Evolutionary conservation across 805 yeast genomes (phyloP).

Genomic region (Yarrowia phangngaensis): DNA sequence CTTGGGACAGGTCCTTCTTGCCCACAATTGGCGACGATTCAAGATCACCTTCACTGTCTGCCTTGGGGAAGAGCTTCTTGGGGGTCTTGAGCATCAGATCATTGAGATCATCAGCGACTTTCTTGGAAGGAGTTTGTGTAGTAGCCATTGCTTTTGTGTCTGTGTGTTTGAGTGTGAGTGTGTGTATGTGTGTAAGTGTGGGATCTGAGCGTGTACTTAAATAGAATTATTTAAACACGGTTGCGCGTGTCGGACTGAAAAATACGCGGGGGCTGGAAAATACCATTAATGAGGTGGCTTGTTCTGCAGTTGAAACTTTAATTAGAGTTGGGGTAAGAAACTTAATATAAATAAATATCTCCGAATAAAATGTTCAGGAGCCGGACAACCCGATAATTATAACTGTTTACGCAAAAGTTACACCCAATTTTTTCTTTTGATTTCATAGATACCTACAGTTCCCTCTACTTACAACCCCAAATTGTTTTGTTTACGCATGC

Average conservation of each 20-base stretch:
- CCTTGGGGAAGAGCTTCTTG: constrained; percentile 46
- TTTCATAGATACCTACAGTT: not conserved
- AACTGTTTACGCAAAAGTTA: no score
- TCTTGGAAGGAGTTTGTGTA: constrained; percentile 64
- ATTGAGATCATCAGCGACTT: constrained; percentile 54
- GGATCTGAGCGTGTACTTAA: constrained; percentile 8
- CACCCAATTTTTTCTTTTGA: no score
- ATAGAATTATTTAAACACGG: constrained; percentile 10
- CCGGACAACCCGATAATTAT: no score
- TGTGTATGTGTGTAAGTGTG: not conserved
- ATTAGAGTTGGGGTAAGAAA: no score
- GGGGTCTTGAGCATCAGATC: constrained; percentile 48
- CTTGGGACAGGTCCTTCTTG: constrained; percentile 12
- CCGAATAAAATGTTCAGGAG: no score
- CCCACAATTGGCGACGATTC: constrained; percentile 31
- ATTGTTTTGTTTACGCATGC: constrained; percentile 12
- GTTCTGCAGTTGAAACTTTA: not conserved
- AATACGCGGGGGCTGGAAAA: not conserved
- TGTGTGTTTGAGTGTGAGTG: not conserved
- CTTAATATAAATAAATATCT: no score
- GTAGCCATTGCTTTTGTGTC: constrained; percentile 32
- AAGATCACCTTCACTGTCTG: constrained; percentile 41
- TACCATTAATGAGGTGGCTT: not conserved
- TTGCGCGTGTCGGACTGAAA: constrained; percentile 10
- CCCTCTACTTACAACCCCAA: not conserved